Percentiles rank a stretch among this genome's conserved stretches.
Conservation (phyloP, 257 asterid genomes). For the Fraxinus quadrangulata region DNA sequence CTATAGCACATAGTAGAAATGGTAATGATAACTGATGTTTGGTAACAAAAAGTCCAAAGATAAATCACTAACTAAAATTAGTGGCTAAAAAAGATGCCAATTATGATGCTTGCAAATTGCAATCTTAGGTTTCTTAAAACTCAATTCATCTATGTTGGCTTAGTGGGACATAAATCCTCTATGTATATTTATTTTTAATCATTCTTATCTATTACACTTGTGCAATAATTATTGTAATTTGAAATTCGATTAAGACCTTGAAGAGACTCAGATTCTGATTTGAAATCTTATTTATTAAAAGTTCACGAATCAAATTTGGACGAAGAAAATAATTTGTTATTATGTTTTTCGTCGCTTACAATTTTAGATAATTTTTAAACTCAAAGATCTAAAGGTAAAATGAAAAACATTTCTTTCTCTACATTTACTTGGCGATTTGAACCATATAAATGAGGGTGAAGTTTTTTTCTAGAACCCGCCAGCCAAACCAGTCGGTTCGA, state of each 20-base stretch:
- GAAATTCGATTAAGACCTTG: background rate
- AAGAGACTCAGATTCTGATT: background rate
- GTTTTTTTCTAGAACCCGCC: background rate
- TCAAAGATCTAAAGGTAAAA: background rate
- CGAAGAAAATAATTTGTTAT: too few species aligned
- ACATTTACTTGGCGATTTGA: background rate
- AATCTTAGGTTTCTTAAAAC: conserved; percentile 29
- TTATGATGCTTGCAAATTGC: conserved; percentile 30
- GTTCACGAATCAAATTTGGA: too few species aligned
- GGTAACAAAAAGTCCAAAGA: conserved; percentile 18
- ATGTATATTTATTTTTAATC: conserved; percentile 15
- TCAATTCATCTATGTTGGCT: conserved; percentile 32
- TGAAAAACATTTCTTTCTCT: background rate
- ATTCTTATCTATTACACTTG: conserved; percentile 6
- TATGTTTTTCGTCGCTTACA: background rate
- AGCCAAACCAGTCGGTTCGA: background rate
- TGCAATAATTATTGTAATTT: background rate
- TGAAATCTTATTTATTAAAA: too few species aligned
- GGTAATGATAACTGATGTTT: conserved; percentile 8
- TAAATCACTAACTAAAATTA: conserved; percentile 24
- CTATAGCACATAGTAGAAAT: background rate
- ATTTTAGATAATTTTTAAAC: background rate
- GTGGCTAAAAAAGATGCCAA: conserved; percentile 6
- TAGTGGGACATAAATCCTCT: conserved; percentile 21
- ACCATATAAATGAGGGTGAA: background rate